phyloP scores from a whole-genome alignment of 768 basidiomycete genomes.

The Hygrocybe coccinea region DNA sequence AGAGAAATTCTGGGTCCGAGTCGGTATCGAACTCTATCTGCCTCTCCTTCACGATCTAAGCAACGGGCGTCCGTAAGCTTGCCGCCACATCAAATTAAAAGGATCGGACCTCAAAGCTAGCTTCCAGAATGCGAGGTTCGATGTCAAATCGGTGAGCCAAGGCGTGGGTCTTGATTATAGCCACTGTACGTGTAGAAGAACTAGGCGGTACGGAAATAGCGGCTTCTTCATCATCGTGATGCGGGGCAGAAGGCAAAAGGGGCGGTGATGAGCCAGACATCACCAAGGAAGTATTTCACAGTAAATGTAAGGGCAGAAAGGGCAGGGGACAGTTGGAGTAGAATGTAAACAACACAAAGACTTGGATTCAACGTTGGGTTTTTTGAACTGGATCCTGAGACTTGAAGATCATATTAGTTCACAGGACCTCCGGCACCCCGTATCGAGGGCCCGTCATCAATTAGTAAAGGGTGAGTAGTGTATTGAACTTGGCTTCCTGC shows the following conservation, averaged over 20 bases:
- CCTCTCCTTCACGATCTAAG: conserved; percentile 77
- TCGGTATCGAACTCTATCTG: conserved; percentile 88
- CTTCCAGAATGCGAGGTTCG: conserved; percentile 71
- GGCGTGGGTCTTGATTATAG: conserved; percentile 80
- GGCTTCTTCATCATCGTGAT: neutral
- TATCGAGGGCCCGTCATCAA: no score
- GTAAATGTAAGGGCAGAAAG: neutral
- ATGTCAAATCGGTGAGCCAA: conserved; percentile 71
- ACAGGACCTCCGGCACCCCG: no score
- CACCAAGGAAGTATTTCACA: neutral
- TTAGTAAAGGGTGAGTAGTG: no score
- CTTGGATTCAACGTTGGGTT: neutral
- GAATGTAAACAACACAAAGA: neutral
- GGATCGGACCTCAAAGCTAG: conserved; percentile 69
- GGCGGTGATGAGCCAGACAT: conserved; percentile 15
- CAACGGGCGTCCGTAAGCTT: neutral
- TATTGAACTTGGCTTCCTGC: no score
- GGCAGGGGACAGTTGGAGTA: neutral
- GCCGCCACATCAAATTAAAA: conserved; percentile 2
- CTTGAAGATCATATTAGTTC: no score
- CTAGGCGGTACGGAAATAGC: neutral
- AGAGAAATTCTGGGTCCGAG: conserved; percentile 72
- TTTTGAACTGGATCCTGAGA: no score
- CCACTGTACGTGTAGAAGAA: conserved; percentile 59
- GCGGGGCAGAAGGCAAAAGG: conserved; percentile 20